Evolutionary conservation across 139 green algal genomes (phyloP).

Genomic region (Micractinium sp.): DNA sequence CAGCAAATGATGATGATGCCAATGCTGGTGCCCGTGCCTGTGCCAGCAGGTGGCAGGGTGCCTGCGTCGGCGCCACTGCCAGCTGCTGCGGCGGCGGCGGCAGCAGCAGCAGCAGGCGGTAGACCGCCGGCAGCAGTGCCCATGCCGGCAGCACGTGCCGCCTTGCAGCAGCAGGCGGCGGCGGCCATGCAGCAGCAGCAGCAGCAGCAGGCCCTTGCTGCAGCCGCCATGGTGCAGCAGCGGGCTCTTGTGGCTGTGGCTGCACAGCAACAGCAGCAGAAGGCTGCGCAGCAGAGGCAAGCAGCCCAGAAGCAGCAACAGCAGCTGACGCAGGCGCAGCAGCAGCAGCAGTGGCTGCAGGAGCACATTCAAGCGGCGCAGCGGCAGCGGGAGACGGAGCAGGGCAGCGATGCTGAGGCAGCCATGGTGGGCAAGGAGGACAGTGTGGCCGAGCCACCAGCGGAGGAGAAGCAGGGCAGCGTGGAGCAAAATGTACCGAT

Average conservation of each 20-base stretch:
- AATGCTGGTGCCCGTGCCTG: background rate
- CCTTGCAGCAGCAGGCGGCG: background rate
- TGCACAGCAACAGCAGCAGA: background rate
- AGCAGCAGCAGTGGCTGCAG: constrained; percentile 19
- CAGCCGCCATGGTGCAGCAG: background rate
- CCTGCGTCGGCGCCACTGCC: background rate
- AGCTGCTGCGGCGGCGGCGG: background rate
- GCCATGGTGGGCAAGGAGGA: background rate
- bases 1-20: constrained; percentile 8
- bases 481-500: no score
- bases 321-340: background rate
- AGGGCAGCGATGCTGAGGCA: background rate
- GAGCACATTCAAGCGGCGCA: background rate
- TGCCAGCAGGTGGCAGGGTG: background rate
- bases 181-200: background rate
- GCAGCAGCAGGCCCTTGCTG: background rate
- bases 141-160: background rate
- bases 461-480: no score
- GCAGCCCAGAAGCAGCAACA: background rate
- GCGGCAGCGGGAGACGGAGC: background rate
- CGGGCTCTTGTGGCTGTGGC: background rate
- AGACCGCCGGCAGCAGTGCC: no score
- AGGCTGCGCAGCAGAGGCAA: background rate
- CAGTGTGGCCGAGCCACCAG: background rate
- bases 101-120: no score